Base-by-base conservation (phyloP, 768 basidiomycete species). In the Panaeolus cyanescens region DNA sequence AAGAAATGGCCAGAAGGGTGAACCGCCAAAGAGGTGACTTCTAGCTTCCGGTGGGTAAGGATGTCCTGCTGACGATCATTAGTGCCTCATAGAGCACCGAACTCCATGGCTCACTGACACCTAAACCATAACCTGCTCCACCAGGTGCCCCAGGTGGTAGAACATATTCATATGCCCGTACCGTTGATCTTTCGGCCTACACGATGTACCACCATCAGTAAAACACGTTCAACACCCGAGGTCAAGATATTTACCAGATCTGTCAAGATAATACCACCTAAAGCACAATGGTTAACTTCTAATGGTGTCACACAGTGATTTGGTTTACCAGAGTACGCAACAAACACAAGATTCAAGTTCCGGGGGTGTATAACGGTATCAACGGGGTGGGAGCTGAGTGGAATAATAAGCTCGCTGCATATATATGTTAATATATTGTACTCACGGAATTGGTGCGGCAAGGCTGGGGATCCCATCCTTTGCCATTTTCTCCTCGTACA, bases 111-210 rank as follows among this genome's bases (percentile, higher is more conserved):
- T 40, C 32, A 56, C 81, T 71, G 64, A 90, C 90, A 28, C 77
- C 75, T 59, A 79, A 75, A 13, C 77, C 72, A 71, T 90, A 91
- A 10, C 87, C 87, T 22, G 78, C 75, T 3, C 92, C 92, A 56
- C 93, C 93, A 3, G 91, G 90, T 6, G 93, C 91, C 33, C 94
- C 93, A 4, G 93, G 91, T 20, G 89, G 85, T 5, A 94, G 68
- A 5, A 85, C 74, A 54, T 91, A 77, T 70, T 92, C 91, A 69
- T 88, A 95, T 9, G 81, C 84, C 39, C 86, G 81, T 12, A 86
- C 63, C 2, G 82, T 82, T 53, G 76, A 80, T 25, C 79, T 80
- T 74, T 85, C 80, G 63, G 78, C 74, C 80, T 84, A 58, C n/a
- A 8, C 22, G 28, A 25, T 28, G 2, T 8, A 8, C 12, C 19